These are phyloP conservation scores for Musa itinerans DNA, from an alignment of 176 grass and related monocot species.

Conservation along the genomic window DNA sequence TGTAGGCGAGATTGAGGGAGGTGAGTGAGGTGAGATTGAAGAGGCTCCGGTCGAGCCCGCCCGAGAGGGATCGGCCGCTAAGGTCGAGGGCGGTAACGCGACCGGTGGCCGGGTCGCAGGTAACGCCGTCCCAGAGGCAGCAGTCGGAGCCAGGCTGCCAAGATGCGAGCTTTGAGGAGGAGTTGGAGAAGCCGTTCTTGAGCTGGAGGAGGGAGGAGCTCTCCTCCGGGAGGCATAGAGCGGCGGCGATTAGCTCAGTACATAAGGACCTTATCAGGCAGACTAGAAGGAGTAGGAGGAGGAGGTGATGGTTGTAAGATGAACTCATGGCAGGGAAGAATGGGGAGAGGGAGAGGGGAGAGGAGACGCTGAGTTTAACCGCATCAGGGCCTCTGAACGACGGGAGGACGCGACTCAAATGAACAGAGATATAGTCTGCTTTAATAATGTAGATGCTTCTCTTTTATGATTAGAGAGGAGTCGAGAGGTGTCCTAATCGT, in stretches of 20 bases:
- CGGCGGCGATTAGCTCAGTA: neutral
- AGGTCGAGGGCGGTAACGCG: constrained; percentile 36
- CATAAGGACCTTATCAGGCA: neutral
- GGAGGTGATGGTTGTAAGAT: neutral
- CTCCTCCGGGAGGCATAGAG: constrained; percentile 31
- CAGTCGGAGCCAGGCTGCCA: constrained; percentile 32
- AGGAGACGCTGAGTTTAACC: too few relatives aligned
- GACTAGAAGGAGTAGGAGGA: constrained; percentile 1
- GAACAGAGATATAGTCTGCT: too few relatives aligned
- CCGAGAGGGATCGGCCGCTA: constrained; percentile 4
- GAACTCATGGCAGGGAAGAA: constrained; percentile 9
- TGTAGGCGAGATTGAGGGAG: constrained; percentile 30
- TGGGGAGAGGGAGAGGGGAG: neutral
- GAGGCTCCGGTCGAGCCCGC: constrained; percentile 5
- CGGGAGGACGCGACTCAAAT: too few relatives aligned
- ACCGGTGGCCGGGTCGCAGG: constrained; percentile 12
- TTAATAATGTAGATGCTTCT: too few relatives aligned
- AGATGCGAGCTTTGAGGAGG: neutral
- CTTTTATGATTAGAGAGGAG: too few relatives aligned
- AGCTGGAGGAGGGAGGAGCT: constrained; percentile 22
- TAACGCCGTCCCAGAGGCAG: constrained; percentile 37
- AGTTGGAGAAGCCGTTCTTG: constrained; percentile 25
- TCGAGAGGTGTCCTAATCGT: too few relatives aligned
- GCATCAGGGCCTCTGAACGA: too few relatives aligned
- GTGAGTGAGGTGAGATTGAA: constrained; percentile 36